Conservation (phyloP, 1,284 basidiomycete genomes). For the Thelephora terrestris region DNA sequence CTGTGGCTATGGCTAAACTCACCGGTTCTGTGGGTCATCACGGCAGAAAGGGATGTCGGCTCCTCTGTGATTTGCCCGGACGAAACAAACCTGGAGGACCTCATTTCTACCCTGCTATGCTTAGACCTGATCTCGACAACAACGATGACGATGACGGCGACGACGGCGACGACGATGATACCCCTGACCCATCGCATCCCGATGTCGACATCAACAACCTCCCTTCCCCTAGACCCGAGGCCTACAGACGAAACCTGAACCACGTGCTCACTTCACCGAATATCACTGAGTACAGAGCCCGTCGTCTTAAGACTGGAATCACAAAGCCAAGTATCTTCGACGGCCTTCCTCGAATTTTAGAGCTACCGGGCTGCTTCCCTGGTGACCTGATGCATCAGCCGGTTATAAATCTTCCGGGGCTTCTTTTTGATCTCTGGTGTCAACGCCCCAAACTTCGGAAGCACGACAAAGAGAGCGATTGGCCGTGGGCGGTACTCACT, state of each 20-base stretch:
- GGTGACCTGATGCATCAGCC: conserved; percentile 22
- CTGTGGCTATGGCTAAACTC: conserved; percentile 15
- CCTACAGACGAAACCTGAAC: conserved; percentile 7
- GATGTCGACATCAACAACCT: background rate
- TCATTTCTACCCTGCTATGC: conserved; percentile 23
- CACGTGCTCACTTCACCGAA: conserved; percentile 10
- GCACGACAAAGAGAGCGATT: conserved; percentile 11
- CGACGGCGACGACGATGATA: conserved; percentile 14
- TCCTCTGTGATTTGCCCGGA: conserved; percentile 22
- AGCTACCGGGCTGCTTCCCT: conserved; percentile 11
- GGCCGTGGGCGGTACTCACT: conserved; percentile 26
- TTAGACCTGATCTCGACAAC: background rate
- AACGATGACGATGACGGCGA: conserved; percentile 14
- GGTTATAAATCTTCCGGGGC: conserved; percentile 20
- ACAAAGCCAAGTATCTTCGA: conserved; percentile 14
- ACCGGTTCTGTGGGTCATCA: conserved; percentile 26
- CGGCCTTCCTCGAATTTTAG: conserved; percentile 7
- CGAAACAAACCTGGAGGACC: conserved; percentile 18
- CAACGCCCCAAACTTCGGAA: conserved; percentile 10
- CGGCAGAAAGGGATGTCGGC: conserved; percentile 21
- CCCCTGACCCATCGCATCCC: conserved; percentile 16
- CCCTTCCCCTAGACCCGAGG: conserved; percentile 5
- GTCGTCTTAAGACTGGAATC: conserved; percentile 14
- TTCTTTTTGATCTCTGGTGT: conserved; percentile 16
- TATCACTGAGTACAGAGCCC: conserved; percentile 17